Conservation (phyloP, 345 rosid species). For the Ailanthus altissimus region DNA sequence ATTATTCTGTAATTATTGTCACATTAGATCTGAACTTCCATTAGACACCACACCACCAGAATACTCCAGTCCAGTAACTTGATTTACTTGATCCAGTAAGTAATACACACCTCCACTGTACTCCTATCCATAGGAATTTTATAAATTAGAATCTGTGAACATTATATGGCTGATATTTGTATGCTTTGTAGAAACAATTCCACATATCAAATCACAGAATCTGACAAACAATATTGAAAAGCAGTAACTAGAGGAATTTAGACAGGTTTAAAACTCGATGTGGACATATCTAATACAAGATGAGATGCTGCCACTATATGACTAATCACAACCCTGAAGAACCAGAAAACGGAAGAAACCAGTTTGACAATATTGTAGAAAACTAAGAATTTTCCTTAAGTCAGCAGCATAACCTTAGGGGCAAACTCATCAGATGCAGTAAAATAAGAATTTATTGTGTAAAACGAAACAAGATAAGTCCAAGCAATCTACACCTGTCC, state of each 20-base stretch:
- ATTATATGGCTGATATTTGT: background rate
- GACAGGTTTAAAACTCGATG: background rate
- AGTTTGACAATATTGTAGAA: background rate
- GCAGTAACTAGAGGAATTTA: background rate
- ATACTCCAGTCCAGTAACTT: constrained; percentile 20
- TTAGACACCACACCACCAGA: constrained; percentile 3
- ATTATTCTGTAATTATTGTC: constrained; percentile 15
- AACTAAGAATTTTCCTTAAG: background rate
- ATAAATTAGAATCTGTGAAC: constrained; percentile 19
- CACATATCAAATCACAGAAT: background rate
- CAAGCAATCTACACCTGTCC: constrained; percentile 25
- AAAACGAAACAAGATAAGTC: background rate
- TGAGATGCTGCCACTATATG: background rate
- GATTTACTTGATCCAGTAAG: constrained; percentile 21
- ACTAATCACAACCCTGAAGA: background rate
- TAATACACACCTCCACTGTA: constrained; percentile 23
- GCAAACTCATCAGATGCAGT: background rate
- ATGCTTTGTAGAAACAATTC: background rate
- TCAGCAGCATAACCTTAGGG: background rate
- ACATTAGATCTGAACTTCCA: constrained; percentile 17
- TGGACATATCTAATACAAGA: background rate
- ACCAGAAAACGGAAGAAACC: background rate
- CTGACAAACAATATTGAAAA: background rate
- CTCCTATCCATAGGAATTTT: constrained; percentile 18
- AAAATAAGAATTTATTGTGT: background rate